Base-by-base conservation (phyloP, 306 rosid genomes). In the Datisca glomerata region DNA sequence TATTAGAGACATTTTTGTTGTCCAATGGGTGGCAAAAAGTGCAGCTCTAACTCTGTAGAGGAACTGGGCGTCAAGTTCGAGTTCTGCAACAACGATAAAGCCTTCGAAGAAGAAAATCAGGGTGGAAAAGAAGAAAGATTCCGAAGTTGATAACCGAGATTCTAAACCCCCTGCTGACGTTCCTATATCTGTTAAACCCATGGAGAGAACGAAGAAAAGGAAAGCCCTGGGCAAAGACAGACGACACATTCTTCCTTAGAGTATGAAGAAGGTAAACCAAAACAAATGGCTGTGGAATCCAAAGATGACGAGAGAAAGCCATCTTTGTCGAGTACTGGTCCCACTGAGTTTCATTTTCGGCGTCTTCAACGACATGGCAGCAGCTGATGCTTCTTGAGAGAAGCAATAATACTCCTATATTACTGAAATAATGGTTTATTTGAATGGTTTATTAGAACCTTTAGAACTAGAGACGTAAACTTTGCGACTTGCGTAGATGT, bases 271-370 rank as follows among this genome's bases (percentile, higher is more conserved):
- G 2, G 45, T 0, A 55, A 54, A 21, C 57, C 17, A 14, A 57
- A 43, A 48, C 12, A 46, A 40, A 39, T 15, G 18, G 48, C 28
- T 16, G 44, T 31, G 5, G 55, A 63, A 38, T 21, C 46, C 9
- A 69, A 56, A 41, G 45, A 54, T 7, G 48, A 16, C 15, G 66
- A 27, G 13, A 18, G 14, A 15, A 35, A 28, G 38, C 43, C 45
- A 12, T 53, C 63, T 33, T 68, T 67, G 8, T 32, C 70, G 0
- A 49, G 70, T 14, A 16, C 49, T 21, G 41, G 45, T 39, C 58
- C 68, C 13, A 93, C 91, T 2, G 86, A 78, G 75, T 78, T 89
- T 44, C 98, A 89, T 61, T 81, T n/a, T 89, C 46, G 78, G 78
- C 8, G 95, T 89, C 54, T 89, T 89, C 59, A 89, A 77, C 77